Evolutionary conservation across 2,329 filamentous ascomycete genomes (phyloP), one percentile per base, ranked within the genome.

Genomic region (Apiospora hydei): DNA sequence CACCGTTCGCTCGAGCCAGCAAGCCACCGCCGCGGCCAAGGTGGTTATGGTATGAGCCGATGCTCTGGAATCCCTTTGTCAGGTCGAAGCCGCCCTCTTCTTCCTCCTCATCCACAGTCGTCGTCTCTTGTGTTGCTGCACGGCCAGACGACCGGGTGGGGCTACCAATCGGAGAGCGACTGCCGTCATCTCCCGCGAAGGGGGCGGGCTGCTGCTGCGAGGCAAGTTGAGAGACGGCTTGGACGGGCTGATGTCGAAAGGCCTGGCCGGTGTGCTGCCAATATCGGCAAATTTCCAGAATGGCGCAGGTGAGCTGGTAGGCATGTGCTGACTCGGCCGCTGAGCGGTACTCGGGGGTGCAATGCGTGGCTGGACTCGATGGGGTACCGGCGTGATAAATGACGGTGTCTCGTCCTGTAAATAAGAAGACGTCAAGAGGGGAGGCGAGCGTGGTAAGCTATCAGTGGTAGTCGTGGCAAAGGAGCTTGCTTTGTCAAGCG

Each of bases 261-360:
- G 82, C 76, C 85, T 85, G 70, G 93, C 84, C 1, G 93, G 93
- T 1, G 93, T 95, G 81, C 91, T 94, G 38, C 89, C 89, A 72
- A 94, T 88, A 75, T 95, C 93, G 53, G 93, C 91, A 81, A 93
- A 96, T 81, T 94, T 95, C 94, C 94, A 97, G 81, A 97, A 96
- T 0, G 94, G 93, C 0, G 94, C 94, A 0, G 94, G 94, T 44
- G 93, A 95, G 76, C 92, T 94, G 66, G 94, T 95, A 46, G 94
- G 93, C 89, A 96, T 94, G 80, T 94, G 94, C 78, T 95, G 93
- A 78, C 93, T 95, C 13, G 94, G 94, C 71, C 93, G 87, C 79
- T 95, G 93, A 6, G 93, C 90, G 7, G 94, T 96, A 77, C 92
- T 95, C 0, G 94, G 93, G 43, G 94, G 94, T 0, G 92, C 93